Evolutionary conservation across 805 yeast species (phyloP), one percentile per base, ranked within the genome.

Genomic region (Huiozyma sinensis): DNA sequence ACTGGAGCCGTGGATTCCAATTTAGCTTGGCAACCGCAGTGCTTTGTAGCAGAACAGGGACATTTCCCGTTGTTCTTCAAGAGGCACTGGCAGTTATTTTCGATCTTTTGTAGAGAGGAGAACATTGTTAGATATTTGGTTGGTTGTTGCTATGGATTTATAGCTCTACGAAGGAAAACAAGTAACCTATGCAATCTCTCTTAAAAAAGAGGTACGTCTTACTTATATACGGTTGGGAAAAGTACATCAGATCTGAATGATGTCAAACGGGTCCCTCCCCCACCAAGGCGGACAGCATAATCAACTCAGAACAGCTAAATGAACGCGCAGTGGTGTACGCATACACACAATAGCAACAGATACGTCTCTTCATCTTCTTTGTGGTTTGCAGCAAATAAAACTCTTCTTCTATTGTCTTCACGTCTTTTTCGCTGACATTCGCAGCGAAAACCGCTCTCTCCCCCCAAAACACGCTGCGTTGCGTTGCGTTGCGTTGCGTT

Each of bases 71-170:
- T 32, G 30, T 41, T 17, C 24, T 17, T 13, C 17, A 41, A 36
- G 6, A 31, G 32, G 13, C 45, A 42, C 28, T 38, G 41, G 29
- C 45, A 42, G 11, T 42, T n/a, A 6, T 27, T 33, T 42, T 42
- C 41, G 28, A 42, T 28, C 27, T 28, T 31, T 17, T 41, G 36
- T 28, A 41, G 36, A 28, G 35, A 33, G 36, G 44, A 41, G 34
- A 35, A 41, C 44, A 41, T 41, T 41, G 8, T 36, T 41, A 17
- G 24, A 17, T 17, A 17, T 17, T 17, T 13, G 10, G 5, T 5
- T 17, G n/a, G 3, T 17, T 17, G 24, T 17, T 17, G 24, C 4
- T 17, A 17, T 17, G 24, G 24, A 17, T 17, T 17, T 17, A 17
- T 4, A 17, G 4, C 24, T 17, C 24, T 17, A 17, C 24, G 4